phyloP scores from a whole-genome alignment of 768 basidiomycete genomes.

The Tricholoma terreum region DNA sequence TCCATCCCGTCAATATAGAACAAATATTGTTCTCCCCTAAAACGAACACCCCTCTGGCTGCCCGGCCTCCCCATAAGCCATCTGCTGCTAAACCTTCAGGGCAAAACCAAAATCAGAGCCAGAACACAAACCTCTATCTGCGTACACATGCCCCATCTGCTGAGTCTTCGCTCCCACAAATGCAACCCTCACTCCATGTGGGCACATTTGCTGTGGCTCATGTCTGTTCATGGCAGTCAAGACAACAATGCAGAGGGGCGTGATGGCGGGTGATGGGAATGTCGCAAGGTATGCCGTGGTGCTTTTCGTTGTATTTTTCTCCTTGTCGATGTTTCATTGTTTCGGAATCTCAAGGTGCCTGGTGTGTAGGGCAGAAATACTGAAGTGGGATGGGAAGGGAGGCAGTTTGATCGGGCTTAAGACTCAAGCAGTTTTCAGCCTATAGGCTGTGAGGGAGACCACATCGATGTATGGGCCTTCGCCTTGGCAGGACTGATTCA shows the following conservation, averaged over 20 bases:
- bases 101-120: constrained; percentile 11
- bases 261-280: constrained; percentile 24
- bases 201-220: constrained; percentile 73
- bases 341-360: constrained; percentile 47
- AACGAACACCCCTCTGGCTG: background rate
- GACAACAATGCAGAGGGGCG: constrained; percentile 51
- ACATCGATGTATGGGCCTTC: too few species aligned
- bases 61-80: background rate
- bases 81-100: constrained; percentile 9
- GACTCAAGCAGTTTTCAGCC: constrained; percentile 39
- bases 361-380: constrained; percentile 64
- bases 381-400: constrained; percentile 69
- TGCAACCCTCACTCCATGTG: constrained; percentile 77
- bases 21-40: background rate
- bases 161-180: constrained; percentile 73
- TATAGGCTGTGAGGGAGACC: constrained; percentile 27
- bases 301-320: background rate
- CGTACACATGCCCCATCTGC: constrained; percentile 80
- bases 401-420: constrained; percentile 66
- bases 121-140: constrained; percentile 40
- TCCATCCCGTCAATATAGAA: constrained; percentile 15
- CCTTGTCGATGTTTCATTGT: background rate
- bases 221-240: constrained; percentile 76
- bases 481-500: too few species aligned
- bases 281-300: constrained; percentile 37